Evolutionary conservation across 768 basidiomycete genomes (phyloP).

Genomic region (Kwoniella dendrophila): DNA sequence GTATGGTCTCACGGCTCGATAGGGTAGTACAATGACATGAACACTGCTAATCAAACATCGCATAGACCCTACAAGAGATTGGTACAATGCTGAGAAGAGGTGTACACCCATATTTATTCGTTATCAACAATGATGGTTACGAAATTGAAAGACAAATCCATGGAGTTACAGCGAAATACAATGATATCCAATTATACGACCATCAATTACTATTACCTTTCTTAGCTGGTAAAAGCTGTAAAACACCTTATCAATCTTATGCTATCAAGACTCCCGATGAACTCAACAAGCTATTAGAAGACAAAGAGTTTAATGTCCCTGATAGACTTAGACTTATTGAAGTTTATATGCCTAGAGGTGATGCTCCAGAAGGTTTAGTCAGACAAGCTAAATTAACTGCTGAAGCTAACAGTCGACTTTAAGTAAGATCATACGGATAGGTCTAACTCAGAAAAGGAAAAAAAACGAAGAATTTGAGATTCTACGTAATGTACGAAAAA

Average conservation of each 20-base stretch:
- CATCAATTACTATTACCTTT: slow-evolving; percentile 56
- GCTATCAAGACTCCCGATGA: slow-evolving; percentile 69
- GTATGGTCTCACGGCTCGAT: slow-evolving; percentile 14
- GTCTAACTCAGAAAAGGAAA: no score
- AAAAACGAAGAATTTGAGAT: slow-evolving; percentile 1
- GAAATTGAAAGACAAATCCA: slow-evolving; percentile 80
- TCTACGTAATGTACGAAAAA: no score
- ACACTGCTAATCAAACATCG: slow-evolving; percentile 55
- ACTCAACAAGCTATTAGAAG: slow-evolving; percentile 68
- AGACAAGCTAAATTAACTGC: slow-evolving; percentile 56
- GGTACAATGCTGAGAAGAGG: slow-evolving; percentile 72
- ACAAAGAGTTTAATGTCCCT: slow-evolving; percentile 65
- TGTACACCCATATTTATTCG: slow-evolving; percentile 79
- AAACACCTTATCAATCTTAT: slow-evolving; percentile 61
- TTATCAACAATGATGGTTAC: slow-evolving; percentile 63
- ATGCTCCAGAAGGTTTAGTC: slow-evolving; percentile 52
- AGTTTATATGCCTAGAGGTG: slow-evolving; percentile 55
- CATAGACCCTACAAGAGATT: slow-evolving; percentile 68
- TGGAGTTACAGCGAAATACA: slow-evolving; percentile 63
- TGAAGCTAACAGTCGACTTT: slow-evolving; percentile 44
- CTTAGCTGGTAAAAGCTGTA: slow-evolving; percentile 53
- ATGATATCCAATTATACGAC: slow-evolving; percentile 77
- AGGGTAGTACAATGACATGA: not conserved
- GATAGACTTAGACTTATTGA: slow-evolving; percentile 60
- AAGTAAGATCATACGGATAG: not conserved